Percentiles rank a stretch among this genome's conserved stretches.
phyloP scores from a whole-genome alignment of 768 basidiomycete genomes.

The Pulveroboletus ravenelii region DNA sequence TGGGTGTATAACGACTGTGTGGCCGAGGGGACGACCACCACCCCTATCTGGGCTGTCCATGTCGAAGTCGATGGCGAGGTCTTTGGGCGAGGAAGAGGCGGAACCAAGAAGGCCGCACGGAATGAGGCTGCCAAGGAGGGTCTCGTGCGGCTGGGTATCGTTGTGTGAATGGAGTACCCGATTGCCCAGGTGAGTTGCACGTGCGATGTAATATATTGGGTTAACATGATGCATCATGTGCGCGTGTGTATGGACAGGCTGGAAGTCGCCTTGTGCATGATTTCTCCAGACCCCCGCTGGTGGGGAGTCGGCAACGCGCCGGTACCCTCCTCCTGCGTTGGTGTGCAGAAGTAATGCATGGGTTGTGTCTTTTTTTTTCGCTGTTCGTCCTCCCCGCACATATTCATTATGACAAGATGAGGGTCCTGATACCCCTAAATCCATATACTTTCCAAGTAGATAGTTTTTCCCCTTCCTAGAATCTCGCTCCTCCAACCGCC shows the following conservation, averaged over 20 bases:
- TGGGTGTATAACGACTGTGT: constrained; percentile 61
- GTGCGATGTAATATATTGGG: neutral
- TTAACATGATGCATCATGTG: neutral
- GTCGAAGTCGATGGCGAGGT: constrained; percentile 58
- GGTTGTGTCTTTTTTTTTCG: constrained; percentile 14
- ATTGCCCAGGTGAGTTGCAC: constrained; percentile 15
- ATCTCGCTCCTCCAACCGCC: too few species aligned
- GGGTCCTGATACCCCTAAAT: too few species aligned
- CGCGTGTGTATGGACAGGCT: too few species aligned
- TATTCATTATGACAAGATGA: neutral
- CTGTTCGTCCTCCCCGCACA: neutral
- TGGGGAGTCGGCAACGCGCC: constrained; percentile 19
- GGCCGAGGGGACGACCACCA: constrained; percentile 51
- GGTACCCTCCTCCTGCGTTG: constrained; percentile 41
- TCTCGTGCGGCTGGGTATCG: constrained; percentile 52
- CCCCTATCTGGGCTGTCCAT: constrained; percentile 70
- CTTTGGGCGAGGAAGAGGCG: constrained; percentile 60
- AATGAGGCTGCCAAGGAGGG: constrained; percentile 81
- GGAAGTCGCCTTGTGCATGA: constrained; percentile 38
- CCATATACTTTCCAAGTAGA: too few species aligned
- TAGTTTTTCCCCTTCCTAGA: too few species aligned
- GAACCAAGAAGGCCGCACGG: constrained; percentile 74
- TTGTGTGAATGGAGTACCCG: constrained; percentile 32
- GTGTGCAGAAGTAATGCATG: constrained; percentile 61
- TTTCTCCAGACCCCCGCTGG: constrained; percentile 59